Evolutionary conservation across 345 rosid genomes (phyloP).

Genomic region (Sisymbrium irio): DNA sequence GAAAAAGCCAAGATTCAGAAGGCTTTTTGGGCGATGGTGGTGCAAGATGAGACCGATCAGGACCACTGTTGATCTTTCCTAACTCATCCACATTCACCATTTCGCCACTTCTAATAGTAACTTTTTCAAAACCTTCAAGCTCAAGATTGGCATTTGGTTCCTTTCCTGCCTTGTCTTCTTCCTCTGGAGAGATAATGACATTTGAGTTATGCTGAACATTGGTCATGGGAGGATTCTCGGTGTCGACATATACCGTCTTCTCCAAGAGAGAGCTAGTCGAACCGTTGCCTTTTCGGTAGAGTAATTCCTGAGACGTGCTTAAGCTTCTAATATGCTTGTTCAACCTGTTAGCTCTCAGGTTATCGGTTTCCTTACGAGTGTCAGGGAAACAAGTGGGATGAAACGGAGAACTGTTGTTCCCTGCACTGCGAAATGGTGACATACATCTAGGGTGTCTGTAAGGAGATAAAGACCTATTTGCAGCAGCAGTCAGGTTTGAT

Average conservation of each 20-base stretch:
- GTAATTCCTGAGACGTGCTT: conserved; percentile 53
- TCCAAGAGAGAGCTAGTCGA: conserved; percentile 49
- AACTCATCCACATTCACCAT: conserved; percentile 29
- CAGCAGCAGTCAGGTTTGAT: conserved; percentile 39
- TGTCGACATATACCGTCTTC: conserved; percentile 65
- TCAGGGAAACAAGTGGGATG: conserved; percentile 48
- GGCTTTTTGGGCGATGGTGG: conserved; percentile 78
- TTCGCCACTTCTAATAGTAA: conserved; percentile 18
- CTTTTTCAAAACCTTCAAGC: conserved; percentile 29
- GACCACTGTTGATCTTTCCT: conserved; percentile 19
- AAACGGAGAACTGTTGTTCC: conserved; percentile 52
- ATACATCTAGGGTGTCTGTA: conserved; percentile 45
- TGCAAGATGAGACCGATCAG: conserved; percentile 38
- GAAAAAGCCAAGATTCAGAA: conserved; percentile 90
- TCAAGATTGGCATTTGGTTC: conserved; percentile 23
- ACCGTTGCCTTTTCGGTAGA: conserved; percentile 25
- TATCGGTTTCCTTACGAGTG: conserved; percentile 57
- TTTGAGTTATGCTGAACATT: conserved; percentile 29
- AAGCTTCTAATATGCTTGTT: conserved; percentile 41
- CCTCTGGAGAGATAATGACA: conserved; percentile 29
- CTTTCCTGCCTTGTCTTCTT: conserved; percentile 19
- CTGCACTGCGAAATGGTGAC: conserved; percentile 54
- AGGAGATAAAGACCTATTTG: conserved; percentile 55
- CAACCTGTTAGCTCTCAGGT: conserved; percentile 41
- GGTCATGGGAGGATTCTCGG: conserved; percentile 33